A percentile compares a stretch with the other conserved stretches of the same genome.
Conservation (phyloP, 169 alveolate genomes). For the Cryptosporidium muris region DNA sequence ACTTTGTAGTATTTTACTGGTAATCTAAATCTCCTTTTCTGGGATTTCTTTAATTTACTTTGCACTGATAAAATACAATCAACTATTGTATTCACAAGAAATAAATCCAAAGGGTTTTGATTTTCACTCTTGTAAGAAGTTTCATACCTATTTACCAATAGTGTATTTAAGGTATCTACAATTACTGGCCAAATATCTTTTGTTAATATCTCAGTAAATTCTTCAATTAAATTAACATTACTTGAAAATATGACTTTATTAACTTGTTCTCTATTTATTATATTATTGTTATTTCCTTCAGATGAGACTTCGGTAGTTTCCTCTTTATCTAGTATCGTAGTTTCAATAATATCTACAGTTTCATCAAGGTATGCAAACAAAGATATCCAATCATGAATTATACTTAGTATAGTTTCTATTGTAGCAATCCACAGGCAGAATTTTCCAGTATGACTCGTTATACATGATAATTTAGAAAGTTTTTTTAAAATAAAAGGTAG, state of each 20-base stretch:
- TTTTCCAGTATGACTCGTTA: background rate
- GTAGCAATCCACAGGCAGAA: conserved; percentile 55
- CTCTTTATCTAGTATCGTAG: background rate
- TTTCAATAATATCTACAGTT: background rate
- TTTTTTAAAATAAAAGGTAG: conserved; percentile 41
- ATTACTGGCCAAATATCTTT: conserved; percentile 37
- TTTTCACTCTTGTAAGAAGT: background rate
- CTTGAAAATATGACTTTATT: no score
- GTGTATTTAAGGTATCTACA: background rate
- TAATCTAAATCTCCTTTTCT: background rate
- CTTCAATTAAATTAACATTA: background rate
- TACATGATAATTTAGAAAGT: background rate
- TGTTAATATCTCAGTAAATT: background rate
- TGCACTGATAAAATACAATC: conserved; percentile 2
- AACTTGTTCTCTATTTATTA: no score
- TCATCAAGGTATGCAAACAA: background rate
- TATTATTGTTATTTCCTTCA: no score
- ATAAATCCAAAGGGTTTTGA: conserved; percentile 13
- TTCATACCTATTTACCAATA: background rate
- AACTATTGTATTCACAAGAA: conserved; percentile 11
- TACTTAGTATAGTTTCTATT: conserved; percentile 21
- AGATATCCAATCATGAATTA: conserved; percentile 56
- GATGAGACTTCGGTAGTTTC: no score
- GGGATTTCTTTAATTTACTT: background rate
- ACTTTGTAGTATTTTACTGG: conserved; percentile 15